Percentiles rank a stretch among this genome's conserved stretches.
Evolutionary conservation across 352 stramenopile species (phyloP).

Genomic region (Albugo candida): DNA sequence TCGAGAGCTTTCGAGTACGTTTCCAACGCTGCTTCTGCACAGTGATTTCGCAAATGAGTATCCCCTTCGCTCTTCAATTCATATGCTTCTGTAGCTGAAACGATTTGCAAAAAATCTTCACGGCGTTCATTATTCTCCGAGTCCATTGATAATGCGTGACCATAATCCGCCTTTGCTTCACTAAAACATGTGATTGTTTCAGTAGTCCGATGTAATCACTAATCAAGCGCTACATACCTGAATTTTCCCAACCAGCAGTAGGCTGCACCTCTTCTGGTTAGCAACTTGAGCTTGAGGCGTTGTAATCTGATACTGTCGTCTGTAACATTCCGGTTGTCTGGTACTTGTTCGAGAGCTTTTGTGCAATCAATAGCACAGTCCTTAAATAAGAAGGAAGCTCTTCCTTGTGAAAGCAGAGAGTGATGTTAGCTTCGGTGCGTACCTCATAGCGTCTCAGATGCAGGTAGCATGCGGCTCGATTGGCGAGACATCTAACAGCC

Average conservation of each 20-base stretch:
- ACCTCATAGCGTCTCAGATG: conserved; percentile 33
- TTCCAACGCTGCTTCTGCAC: conserved; percentile 3
- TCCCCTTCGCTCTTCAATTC: conserved; percentile 31
- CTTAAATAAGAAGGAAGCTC: background rate
- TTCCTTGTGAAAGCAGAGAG: background rate
- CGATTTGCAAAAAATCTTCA: conserved; percentile 44
- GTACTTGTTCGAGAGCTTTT: conserved; percentile 35
- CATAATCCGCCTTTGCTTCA: conserved; percentile 60
- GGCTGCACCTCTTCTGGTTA: conserved; percentile 45
- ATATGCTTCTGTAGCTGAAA: conserved; percentile 30
- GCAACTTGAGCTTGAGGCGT: conserved; percentile 52
- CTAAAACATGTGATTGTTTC: conserved; percentile 4
- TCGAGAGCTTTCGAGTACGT: conserved; percentile 32
- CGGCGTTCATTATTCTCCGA: conserved; percentile 40
- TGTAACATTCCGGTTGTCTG: conserved; percentile 13
- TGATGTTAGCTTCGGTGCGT: background rate
- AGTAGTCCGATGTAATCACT: background rate
- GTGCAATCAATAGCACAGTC: conserved; percentile 23
- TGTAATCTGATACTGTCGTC: conserved; percentile 15
- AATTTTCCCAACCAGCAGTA: conserved; percentile 38
- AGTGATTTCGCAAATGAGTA: conserved; percentile 16
- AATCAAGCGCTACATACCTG: conserved; percentile 4
- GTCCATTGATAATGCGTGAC: conserved; percentile 55
- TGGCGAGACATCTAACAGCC: conserved; percentile 37
- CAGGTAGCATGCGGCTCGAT: conserved; percentile 41